phyloP scores from a whole-genome alignment of 805 yeast genomes.

The Candida germanica region DNA sequence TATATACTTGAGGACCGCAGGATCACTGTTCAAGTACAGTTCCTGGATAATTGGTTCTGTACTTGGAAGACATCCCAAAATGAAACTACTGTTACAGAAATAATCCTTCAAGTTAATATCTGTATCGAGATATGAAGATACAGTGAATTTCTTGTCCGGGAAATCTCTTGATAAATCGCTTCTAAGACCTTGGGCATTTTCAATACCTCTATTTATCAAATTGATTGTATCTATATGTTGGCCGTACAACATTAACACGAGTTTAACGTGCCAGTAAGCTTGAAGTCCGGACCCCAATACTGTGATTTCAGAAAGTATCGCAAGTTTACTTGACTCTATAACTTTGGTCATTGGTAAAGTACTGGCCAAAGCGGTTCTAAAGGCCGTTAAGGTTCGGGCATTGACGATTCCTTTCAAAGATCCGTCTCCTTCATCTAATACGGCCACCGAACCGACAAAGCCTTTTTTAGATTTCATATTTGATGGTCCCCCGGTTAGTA shows the following conservation, averaged over 20 bases:
- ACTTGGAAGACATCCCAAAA: conserved; percentile 62
- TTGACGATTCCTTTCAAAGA: conserved; percentile 50
- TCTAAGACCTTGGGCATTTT: conserved; percentile 35
- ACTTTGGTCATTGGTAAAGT: conserved; percentile 43
- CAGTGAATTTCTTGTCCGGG: conserved; percentile 20
- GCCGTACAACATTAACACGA: conserved; percentile 38
- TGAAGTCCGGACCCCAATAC: conserved; percentile 65
- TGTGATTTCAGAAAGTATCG: conserved; percentile 25
- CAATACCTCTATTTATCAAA: conserved; percentile 42
- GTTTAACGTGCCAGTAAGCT: conserved; percentile 60
- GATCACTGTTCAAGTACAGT: conserved; percentile 28
- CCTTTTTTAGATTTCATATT: conserved; percentile 40
- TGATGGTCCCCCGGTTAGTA: conserved; percentile 50
- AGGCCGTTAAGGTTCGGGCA: conserved; percentile 60
- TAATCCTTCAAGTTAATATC: conserved; percentile 1
- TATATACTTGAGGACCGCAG: conserved; percentile 34
- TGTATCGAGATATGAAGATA: background rate
- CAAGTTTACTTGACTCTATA: conserved; percentile 16
- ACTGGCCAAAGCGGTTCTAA: conserved; percentile 62
- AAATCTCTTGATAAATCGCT: conserved; percentile 24
- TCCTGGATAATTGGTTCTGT: conserved; percentile 44
- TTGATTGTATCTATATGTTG: conserved; percentile 36
- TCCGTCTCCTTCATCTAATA: conserved; percentile 52
- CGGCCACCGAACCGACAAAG: conserved; percentile 54
- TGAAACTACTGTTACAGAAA: conserved; percentile 36